Percentiles rank a stretch among this genome's conserved stretches.
These are phyloP conservation scores for Paramecium biaurelia DNA, from an alignment of 73 alveolate species.

Conservation along the genomic window DNA sequence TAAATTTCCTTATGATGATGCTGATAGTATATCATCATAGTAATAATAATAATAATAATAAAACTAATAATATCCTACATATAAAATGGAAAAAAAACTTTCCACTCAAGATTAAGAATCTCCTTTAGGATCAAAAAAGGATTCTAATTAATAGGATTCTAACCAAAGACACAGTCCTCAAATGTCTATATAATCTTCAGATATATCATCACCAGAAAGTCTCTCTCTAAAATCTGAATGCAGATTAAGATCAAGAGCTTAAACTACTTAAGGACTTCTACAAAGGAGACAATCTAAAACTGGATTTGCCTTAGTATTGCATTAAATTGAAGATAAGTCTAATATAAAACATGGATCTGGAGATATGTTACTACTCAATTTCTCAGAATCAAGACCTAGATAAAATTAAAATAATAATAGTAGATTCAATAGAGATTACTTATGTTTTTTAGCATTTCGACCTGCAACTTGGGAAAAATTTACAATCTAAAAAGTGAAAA, in stretches of 20 bases:
- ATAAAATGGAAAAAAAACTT: not conserved
- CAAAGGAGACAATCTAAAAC: not conserved
- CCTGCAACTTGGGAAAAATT: not conserved
- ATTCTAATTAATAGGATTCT: not conserved
- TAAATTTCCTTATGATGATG: not conserved
- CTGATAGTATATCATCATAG: not conserved
- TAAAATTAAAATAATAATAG: not conserved
- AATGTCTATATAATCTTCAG: not conserved
- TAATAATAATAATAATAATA: not conserved
- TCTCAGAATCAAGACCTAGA: not conserved
- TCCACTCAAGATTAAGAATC: not conserved
- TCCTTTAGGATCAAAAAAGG: not conserved
- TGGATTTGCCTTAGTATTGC: not conserved
- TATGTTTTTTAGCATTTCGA: constrained; percentile 6
- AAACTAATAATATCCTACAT: not conserved
- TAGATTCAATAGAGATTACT: not conserved
- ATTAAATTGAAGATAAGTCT: not conserved
- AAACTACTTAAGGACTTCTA: not conserved
- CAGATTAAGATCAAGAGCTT: not conserved
- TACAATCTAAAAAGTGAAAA: not conserved
- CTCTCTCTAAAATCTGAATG: not conserved
- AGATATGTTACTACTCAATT: not conserved
- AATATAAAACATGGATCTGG: not conserved
- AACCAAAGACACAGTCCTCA: not conserved
- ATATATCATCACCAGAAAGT: not conserved